Base-by-base conservation (phyloP, 2,329 filamentous ascomycete genomes). In the Hypoxylon sp. region DNA sequence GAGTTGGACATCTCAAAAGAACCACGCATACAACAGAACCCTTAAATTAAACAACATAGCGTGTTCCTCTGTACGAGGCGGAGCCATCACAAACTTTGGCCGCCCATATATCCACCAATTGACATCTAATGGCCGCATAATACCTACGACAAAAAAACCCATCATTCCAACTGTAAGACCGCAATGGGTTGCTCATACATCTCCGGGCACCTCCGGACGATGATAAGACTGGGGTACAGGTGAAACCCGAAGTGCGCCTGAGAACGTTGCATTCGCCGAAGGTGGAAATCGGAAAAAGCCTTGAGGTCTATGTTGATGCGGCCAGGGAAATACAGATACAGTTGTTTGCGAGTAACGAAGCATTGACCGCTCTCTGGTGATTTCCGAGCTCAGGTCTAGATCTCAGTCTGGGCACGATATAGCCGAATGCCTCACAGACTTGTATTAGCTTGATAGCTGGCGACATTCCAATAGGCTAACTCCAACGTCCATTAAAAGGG, bases 401-500 rank as follows among this genome's bases (percentile, higher is more conserved):
- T 11, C 31, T 59, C 54, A 51, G 42, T 42, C 49, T 37, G 40
- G 46, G 14, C 2, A 59, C 58, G 40, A 44, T 46, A 48, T n/a
- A 50, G 33, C 22, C 62, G 40, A 25, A 58, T 37, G 25, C 59
- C 49, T 56, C 55, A 54, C 42, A 50, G 14, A 50, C 33, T 60
- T 6, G 25, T 42, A 60, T 42, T 63, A 56, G 64, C 49, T 20
- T 30, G 7, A 8, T 33, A 20, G 49, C 44, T 59, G 30, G 42
- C 35, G 10, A 37, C 30, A n/a, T 22, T 63, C 53, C 49, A 35
- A 67, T 60, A 59, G 59, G 31, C 14, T 46, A 53, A n/a, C 30
- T 25, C 31, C 42, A 37, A 37, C 17, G 13, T 33, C 25, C 31
- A 44, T 49, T 25, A n/a, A n/a, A 33, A 31, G 20, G 33, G 13